Conservation (phyloP, 2,329 filamentous ascomycete genomes). For the Lasiodiplodia citricola region DNA sequence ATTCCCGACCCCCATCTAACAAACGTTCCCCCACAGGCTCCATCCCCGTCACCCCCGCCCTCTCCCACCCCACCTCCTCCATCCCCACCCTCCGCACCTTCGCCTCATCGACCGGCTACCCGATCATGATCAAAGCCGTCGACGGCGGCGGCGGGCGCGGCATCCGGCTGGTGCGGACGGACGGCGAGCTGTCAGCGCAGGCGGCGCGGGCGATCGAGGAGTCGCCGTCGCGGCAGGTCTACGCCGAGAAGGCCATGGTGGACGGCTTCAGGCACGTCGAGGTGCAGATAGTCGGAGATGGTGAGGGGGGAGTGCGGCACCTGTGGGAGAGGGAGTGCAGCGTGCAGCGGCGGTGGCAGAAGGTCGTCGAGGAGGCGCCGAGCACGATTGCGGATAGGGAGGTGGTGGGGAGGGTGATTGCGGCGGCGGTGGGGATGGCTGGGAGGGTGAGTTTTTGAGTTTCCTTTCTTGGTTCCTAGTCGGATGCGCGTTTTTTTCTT, state of each 20-base stretch:
- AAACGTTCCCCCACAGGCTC: conserved; percentile 32
- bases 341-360: conserved; percentile 65
- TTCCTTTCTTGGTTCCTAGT: background rate
- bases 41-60: conserved; percentile 59
- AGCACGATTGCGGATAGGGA: conserved; percentile 54
- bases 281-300: conserved; percentile 65
- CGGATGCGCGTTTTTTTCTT: background rate
- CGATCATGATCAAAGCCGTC: conserved; percentile 68
- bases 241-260: conserved; percentile 67
- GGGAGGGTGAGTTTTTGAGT: conserved; percentile 44
- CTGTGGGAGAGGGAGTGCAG: conserved; percentile 67
- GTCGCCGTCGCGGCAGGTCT: conserved; percentile 63
- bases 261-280: conserved; percentile 67
- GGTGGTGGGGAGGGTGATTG: conserved; percentile 57
- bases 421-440: conserved; percentile 60
- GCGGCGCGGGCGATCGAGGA: conserved; percentile 57
- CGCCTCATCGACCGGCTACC: conserved; percentile 61
- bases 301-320: conserved; percentile 57
- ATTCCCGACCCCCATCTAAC: background rate
- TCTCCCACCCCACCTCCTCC: conserved; percentile 50
- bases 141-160: conserved; percentile 67
- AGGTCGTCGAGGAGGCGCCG: conserved; percentile 65
- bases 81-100: conserved; percentile 58
- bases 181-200: conserved; percentile 45
- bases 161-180: conserved; percentile 58